Conservation (phyloP, 2,329 filamentous ascomycete species). For the Bipolaris victoriae region DNA sequence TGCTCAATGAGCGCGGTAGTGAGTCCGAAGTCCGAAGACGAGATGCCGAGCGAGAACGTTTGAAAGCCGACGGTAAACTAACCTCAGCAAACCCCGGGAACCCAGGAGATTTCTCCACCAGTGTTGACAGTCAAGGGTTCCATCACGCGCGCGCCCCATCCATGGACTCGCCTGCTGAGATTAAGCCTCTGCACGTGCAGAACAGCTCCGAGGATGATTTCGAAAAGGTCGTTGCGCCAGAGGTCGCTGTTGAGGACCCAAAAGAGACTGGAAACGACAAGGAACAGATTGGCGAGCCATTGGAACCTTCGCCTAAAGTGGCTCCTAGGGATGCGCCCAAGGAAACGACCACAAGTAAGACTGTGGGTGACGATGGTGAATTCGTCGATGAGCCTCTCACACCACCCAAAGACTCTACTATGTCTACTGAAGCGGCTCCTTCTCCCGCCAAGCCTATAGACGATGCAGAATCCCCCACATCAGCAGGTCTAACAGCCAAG, state of each 20-base stretch:
- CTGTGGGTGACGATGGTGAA: slow-evolving; percentile 62
- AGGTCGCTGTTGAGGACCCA: slow-evolving; percentile 73
- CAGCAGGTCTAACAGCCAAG: slow-evolving; percentile 61
- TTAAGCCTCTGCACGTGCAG: slow-evolving; percentile 75
- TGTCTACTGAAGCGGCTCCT: slow-evolving; percentile 25
- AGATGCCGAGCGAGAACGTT: slow-evolving; percentile 78
- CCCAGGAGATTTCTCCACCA: slow-evolving; percentile 58
- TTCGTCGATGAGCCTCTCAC: slow-evolving; percentile 80
- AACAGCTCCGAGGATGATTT: slow-evolving; percentile 91
- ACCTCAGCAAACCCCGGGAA: slow-evolving; percentile 65
- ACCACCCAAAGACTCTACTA: slow-evolving; percentile 52
- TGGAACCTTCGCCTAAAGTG: slow-evolving; percentile 55
- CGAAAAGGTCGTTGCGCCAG: slow-evolving; percentile 78
- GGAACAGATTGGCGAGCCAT: slow-evolving; percentile 44
- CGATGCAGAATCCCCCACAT: slow-evolving; percentile 55
- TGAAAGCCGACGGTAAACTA: slow-evolving; percentile 79
- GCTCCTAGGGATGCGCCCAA: slow-evolving; percentile 37
- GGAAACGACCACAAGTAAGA: slow-evolving; percentile 30
- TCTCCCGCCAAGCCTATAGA: slow-evolving; percentile 34
- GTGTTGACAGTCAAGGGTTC: slow-evolving; percentile 59
- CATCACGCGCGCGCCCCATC: slow-evolving; percentile 57
- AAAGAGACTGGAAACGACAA: slow-evolving; percentile 58
- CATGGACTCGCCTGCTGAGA: slow-evolving; percentile 65
- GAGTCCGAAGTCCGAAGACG: slow-evolving; percentile 83
- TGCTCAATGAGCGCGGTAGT: slow-evolving; percentile 89